Evolutionary conservation across 2,329 filamentous ascomycete species (phyloP).

Genomic region (Beauveria rudraprayagi): DNA sequence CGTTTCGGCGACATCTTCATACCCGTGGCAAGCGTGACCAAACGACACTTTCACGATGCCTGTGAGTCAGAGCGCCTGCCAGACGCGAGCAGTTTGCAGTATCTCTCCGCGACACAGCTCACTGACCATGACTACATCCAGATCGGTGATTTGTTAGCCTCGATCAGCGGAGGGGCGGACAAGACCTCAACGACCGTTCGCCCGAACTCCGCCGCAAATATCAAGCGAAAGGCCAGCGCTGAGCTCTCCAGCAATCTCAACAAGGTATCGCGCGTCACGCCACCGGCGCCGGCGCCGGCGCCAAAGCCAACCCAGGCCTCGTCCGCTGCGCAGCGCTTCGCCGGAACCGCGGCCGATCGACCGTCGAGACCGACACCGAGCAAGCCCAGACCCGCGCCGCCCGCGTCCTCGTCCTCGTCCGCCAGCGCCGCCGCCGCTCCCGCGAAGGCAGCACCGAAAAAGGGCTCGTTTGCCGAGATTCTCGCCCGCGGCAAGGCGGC

Average conservation of each 20-base stretch:
- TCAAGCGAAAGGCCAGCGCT: slow-evolving; percentile 52
- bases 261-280: slow-evolving; percentile 33
- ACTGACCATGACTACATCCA: not conserved
- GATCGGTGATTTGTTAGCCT: slow-evolving; percentile 51
- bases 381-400: slow-evolving; percentile 16
- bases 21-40: not conserved
- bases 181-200: slow-evolving; percentile 22
- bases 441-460: slow-evolving; percentile 48
- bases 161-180: slow-evolving; percentile 50
- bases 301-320: slow-evolving; percentile 10
- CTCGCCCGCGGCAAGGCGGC: slow-evolving; percentile 63
- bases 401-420: slow-evolving; percentile 15
- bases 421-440: slow-evolving; percentile 27
- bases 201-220: slow-evolving; percentile 20
- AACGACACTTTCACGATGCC: slow-evolving; percentile 13
- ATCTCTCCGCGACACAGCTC: not conserved
- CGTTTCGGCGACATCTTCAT: not conserved
- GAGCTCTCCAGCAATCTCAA: slow-evolving; percentile 31
- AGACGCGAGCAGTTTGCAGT: not conserved
- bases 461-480: slow-evolving; percentile 67
- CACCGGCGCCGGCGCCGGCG: slow-evolving; percentile 13
- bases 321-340: not conserved
- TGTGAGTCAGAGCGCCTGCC: slow-evolving; percentile 11
- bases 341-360: not conserved
- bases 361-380: not conserved